Base-by-base conservation (phyloP, 2,329 filamentous ascomycete genomes). In the Colletotrichum chlorophyti region DNA sequence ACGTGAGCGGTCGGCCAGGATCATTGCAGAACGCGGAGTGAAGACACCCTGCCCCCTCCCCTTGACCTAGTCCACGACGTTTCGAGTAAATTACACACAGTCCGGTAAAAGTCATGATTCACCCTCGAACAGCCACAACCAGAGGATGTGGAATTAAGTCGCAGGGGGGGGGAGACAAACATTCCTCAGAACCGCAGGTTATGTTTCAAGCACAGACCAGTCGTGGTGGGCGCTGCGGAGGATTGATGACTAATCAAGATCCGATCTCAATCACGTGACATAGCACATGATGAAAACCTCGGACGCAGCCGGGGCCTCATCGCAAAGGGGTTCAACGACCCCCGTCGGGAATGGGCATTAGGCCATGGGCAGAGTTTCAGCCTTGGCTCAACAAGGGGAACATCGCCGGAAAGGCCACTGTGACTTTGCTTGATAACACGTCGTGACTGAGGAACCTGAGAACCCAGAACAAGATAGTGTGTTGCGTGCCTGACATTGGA, bases 301-400 rank as follows among this genome's bases (percentile, higher is more conserved):
- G 41, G 21, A 35, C 29, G n/a, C 14, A 50, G 41, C 31, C 29
- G 32, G 27, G 35, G 23, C 37, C 31, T 8, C 23, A 48, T n/a
- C n/a, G n/a, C n/a, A n/a, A n/a, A n/a, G n/a, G 34, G 35, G 49
- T 42, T 37, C 24, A 21, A 32, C n/a, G n/a, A n/a, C n/a, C n/a
- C n/a, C n/a, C n/a, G n/a, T n/a, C n/a, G n/a, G n/a, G n/a, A n/a
- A n/a, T 40, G 51, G n/a, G 49, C n/a, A n/a, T n/a, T n/a, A n/a
- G n/a, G n/a, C n/a, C 29, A 31, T 55, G 23, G 32, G 32, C 29
- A 34, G 45, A 45, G 55, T 59, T 59, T 59, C 55, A 59, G 55
- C 43, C 26, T 47, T 15, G 48, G 24, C 7, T 15, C 35, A 37
- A 42, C 10, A 29, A n/a, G n/a, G n/a, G n/a, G n/a, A n/a, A n/a